A percentile compares a stretch with the other conserved stretches of the same genome.
Conservation (phyloP, 228 moss, liverwort and hornwort species). For the Sphagnum fallax region DNA sequence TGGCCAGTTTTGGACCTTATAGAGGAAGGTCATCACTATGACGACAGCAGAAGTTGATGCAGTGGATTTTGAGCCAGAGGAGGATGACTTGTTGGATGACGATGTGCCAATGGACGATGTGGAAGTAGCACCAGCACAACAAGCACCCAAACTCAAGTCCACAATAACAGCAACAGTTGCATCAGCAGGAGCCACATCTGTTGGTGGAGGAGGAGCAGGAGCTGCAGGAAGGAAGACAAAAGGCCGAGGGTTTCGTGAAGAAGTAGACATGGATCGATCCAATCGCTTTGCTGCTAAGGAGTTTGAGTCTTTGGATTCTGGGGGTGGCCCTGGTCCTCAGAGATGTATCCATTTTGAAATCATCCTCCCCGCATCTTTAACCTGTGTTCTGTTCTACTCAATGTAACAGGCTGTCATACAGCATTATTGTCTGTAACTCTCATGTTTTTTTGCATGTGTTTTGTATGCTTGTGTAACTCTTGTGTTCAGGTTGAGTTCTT, state of each 20-base stretch:
- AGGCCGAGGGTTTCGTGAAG: conserved; percentile 95
- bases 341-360: conserved; percentile 66
- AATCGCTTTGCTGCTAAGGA: conserved; percentile 82
- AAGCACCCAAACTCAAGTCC: conserved; percentile 74
- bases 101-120: conserved; percentile 91
- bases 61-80: conserved; percentile 98
- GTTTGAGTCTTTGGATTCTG: conserved; percentile 83
- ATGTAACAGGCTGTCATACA: no score
- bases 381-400: no score
- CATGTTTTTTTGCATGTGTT: no score
- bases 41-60: conserved; percentile 87
- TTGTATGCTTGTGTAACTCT: no score
- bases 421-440: no score
- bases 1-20: no score
- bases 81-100: conserved; percentile 91
- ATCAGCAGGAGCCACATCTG: conserved; percentile 47
- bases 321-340: conserved; percentile 95
- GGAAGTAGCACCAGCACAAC: conserved; percentile 37
- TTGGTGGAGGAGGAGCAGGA: conserved; percentile 33
- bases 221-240: conserved; percentile 70
- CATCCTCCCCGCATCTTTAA: no score
- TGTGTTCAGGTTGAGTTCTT: no score
- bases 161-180: conserved; percentile 42
- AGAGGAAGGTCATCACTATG: conserved; percentile 23
- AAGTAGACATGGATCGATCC: conserved; percentile 68